Base-by-base conservation (phyloP, 352 stramenopile species). In the Phytophthora syringae region DNA sequence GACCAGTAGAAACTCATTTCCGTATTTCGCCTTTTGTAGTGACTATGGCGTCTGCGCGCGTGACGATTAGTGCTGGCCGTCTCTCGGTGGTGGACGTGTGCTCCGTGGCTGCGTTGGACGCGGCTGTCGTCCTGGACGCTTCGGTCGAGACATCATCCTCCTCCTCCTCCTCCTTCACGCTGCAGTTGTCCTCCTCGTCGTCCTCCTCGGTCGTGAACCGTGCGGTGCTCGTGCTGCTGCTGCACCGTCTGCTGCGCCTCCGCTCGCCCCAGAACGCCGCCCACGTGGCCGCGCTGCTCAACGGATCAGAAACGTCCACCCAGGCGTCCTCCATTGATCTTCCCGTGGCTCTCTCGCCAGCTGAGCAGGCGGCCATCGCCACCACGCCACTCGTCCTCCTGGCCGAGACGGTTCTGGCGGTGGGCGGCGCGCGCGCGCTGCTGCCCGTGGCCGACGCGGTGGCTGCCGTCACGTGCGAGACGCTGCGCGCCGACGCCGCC, bases 391-490 rank as follows among this genome's bases (percentile, higher is more conserved):
- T 80, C 34, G 25, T 59, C 40, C 62, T 93, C 27, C 77, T 93
- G n/a, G 82, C 85, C 2, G 70, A 85, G 30, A 68, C 79, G 11
- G 47, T 66, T 15, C 73, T 93, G 54, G 74, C 81, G 16, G 79
- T 93, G 22, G 77, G 81, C 15, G 86, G 85, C 15, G 84, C 82
- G 81, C n/a, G n/a, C n/a, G 73, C 82, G 0, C 65, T 95, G 37
- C 55, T 93, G 36, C 76, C 86, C 7, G 65, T 94, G 16, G 64
- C 82, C 6, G 89, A 97, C 43, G 82, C 86, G 7, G 84, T 94
- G 16, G 86, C 91, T 0, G 87, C 89, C 22, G 72, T 97, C 15
- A 91, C 88, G 60, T 97, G 86, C 61, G 91, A 97, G 74, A 79
- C 74, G 27, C 65, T 90, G 36, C 74, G 78, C 34, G 83, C 70